Evolutionary conservation across 1,284 basidiomycete genomes (phyloP).

Genomic region (Coniophora puteana): DNA sequence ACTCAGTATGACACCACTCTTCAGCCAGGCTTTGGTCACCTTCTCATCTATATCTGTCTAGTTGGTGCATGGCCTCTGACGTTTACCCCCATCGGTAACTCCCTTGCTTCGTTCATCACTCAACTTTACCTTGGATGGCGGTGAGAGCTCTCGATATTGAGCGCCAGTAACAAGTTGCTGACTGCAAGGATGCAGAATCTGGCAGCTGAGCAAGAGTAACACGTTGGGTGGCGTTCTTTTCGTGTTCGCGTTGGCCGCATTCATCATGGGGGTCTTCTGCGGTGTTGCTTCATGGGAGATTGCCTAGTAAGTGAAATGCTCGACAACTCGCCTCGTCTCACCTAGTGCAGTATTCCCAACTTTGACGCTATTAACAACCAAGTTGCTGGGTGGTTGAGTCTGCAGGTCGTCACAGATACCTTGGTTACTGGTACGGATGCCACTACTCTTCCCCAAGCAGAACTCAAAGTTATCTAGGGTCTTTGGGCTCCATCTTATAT

Average conservation of each 20-base stretch:
- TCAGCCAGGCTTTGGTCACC: too few relatives aligned
- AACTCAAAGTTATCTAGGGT: too few relatives aligned
- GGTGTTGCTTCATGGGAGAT: constrained; percentile 20
- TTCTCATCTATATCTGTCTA: too few relatives aligned
- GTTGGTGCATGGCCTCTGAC: constrained; percentile 26
- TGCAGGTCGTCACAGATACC: constrained; percentile 16
- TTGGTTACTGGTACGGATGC: constrained; percentile 16
- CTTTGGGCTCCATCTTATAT: too few relatives aligned
- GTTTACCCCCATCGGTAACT: constrained; percentile 21
- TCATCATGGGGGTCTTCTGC: constrained; percentile 15
- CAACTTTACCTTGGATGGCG: constrained; percentile 25
- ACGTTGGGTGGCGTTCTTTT: constrained; percentile 14
- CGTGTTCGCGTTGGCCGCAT: constrained; percentile 11
- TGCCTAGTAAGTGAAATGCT: constrained; percentile 11
- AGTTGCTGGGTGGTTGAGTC: constrained; percentile 19
- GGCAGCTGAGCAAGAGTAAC: too few relatives aligned
- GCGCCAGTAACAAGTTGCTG: constrained; percentile 8
- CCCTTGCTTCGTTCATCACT: constrained; percentile 20
- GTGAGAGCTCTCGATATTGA: constrained; percentile 15
- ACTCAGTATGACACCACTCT: too few relatives aligned
- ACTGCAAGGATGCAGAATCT: too few relatives aligned
- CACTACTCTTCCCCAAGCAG: constrained; percentile 11
- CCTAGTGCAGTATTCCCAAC: constrained; percentile 9
- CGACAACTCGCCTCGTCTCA: not conserved
- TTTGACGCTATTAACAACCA: constrained; percentile 11